Evolutionary conservation across 2,329 filamentous ascomycete genomes (phyloP).

Genomic region (Aspergillus thermomutatus): DNA sequence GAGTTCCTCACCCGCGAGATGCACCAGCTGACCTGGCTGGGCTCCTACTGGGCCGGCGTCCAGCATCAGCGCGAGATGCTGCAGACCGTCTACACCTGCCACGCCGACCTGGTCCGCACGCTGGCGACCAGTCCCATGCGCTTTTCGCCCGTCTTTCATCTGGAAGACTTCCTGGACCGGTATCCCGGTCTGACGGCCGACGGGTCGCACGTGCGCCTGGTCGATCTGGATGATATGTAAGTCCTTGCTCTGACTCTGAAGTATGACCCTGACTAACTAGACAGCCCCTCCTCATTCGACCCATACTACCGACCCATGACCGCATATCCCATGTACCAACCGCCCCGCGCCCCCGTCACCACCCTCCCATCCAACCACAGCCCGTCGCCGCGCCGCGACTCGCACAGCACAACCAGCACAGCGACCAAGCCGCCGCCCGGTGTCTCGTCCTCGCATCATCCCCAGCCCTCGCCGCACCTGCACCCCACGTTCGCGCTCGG

Average conservation of each 20-base stretch:
- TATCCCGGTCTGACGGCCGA: slow-evolving; percentile 72
- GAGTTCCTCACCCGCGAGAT: slow-evolving; percentile 75
- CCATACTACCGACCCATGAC: slow-evolving; percentile 3
- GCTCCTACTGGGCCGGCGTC: slow-evolving; percentile 71
- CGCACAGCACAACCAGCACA: not conserved
- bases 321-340: not conserved
- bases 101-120: slow-evolving; percentile 73
- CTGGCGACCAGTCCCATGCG: slow-evolving; percentile 66
- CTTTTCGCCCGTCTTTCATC: slow-evolving; percentile 75
- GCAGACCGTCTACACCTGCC: slow-evolving; percentile 73
- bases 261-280: not conserved
- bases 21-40: slow-evolving; percentile 72
- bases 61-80: slow-evolving; percentile 78
- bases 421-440: slow-evolving; percentile 1
- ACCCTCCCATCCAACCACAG: slow-evolving; percentile 20
- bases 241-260: not conserved
- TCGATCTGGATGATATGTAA: slow-evolving; percentile 59
- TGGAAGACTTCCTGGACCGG: slow-evolving; percentile 84
- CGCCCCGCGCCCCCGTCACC: slow-evolving; percentile 25
- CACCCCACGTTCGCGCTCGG: not conserved
- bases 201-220: slow-evolving; percentile 68
- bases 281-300: slow-evolving; percentile 8
- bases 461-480: not conserved
- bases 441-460: not conserved
- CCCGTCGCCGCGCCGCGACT: not conserved